Evolutionary conservation across 352 stramenopile species (phyloP).

Genomic region (Salisapilia sapeloensis): DNA sequence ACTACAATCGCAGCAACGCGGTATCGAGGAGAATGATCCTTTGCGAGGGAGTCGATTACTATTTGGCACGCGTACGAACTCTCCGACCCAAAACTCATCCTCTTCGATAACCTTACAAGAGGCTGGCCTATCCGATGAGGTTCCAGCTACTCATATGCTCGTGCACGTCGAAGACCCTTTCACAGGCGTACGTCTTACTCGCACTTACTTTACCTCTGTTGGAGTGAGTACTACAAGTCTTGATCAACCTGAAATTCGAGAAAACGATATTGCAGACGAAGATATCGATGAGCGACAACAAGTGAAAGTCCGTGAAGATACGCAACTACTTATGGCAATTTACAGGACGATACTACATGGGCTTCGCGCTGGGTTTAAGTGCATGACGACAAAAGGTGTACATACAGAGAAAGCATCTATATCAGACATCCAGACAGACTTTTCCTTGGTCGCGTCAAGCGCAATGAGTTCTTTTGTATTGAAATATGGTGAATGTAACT

Average conservation of each 20-base stretch:
- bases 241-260: too few species aligned
- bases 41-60: slow-evolving; percentile 35
- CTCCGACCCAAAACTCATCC: slow-evolving; percentile 13
- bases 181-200: slow-evolving; percentile 32
- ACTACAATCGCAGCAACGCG: slow-evolving; percentile 31
- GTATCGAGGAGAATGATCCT: slow-evolving; percentile 7
- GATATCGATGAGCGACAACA: too few species aligned
- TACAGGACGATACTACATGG: slow-evolving; percentile 19
- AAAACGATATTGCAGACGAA: too few species aligned
- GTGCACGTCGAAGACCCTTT: slow-evolving; percentile 58
- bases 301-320: slow-evolving; percentile 5
- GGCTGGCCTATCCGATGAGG: slow-evolving; percentile 5
- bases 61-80: slow-evolving; percentile 29
- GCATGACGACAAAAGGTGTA: too few species aligned
- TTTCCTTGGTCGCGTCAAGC: too few species aligned
- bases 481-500: too few species aligned
- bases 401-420: too few species aligned
- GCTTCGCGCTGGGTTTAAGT: slow-evolving; percentile 16
- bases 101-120: slow-evolving; percentile 13
- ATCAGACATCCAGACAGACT: too few species aligned
- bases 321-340: slow-evolving; percentile 13
- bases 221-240: too few species aligned
- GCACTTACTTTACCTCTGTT: slow-evolving; percentile 54
- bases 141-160: slow-evolving; percentile 39
- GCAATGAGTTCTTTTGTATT: too few species aligned